phyloP scores from a whole-genome alignment of 371 early-diverging fungal species.

The Catenaria anguillulae region DNA sequence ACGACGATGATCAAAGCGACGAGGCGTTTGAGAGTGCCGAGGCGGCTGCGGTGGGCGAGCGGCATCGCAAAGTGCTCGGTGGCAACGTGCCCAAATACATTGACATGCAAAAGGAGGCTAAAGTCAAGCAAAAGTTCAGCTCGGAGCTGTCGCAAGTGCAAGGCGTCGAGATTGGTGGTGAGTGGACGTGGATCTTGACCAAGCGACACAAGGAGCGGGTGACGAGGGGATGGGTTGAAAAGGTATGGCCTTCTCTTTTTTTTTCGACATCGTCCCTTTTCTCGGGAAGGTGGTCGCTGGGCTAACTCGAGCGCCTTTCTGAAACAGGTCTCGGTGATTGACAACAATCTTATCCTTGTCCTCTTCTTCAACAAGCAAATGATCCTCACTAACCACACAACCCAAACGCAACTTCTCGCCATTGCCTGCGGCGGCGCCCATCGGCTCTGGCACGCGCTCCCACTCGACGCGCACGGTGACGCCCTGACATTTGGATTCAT shows the following conservation, averaged over 20 bases:
- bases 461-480: not conserved
- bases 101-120: not conserved
- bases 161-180: not conserved
- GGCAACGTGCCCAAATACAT: not conserved
- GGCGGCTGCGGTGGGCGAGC: too few species aligned
- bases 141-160: not conserved
- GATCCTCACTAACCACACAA: not conserved
- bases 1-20: too few species aligned
- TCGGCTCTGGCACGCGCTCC: not conserved
- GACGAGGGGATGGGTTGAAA: not conserved
- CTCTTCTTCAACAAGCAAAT: not conserved
- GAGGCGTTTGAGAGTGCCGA: too few species aligned
- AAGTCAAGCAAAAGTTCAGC: not conserved
- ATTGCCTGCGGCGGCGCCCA: constrained; percentile 1
- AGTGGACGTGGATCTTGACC: not conserved
- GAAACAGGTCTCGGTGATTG: not conserved
- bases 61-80: not conserved
- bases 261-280: too few species aligned
- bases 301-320: not conserved
- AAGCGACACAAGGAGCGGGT: constrained; percentile 1
- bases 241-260: not conserved
- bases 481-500: not conserved
- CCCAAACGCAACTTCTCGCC: not conserved
- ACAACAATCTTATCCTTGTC: not conserved
- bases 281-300: not conserved